Evolutionary conservation across 2,329 filamentous ascomycete genomes (phyloP), one percentile per base, ranked within the genome.

Genomic region (Nannizziopsis arthrosporioides): DNA sequence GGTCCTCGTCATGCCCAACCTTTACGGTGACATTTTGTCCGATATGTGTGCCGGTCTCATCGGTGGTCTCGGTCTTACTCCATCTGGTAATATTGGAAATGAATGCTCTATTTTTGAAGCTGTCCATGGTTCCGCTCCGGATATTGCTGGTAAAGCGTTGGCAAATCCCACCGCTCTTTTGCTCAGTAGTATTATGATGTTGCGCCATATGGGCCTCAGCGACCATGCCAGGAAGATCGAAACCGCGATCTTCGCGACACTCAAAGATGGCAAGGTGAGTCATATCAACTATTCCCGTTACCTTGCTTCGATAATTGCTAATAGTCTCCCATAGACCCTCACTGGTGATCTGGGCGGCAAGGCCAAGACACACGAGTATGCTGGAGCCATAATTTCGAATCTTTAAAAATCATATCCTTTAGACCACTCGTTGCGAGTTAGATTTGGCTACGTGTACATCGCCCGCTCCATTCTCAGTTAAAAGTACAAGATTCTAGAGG

Each of bases 41-140:
- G 92, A 98, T 71, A 94, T 96, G 87, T 96, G 92, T 76, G 92
- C 92, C 62, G 92, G 92, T 74, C 78, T 98, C 59, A 96, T 98
- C 63, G 92, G 92, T 68, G 92, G 92, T 71, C 84, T 98, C 56
- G 92, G 92, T 68, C 81, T 98, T 45, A 95, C 92, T 35, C 92
- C 92, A 56, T 96, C 90, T 35, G 92, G 90, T 64, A 98, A 98
- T 80, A 96, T 95, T 65, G 92, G 88, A 71, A 88, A 95, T 72
- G 85, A 94, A 76, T 96, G 88, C 83, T 94, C 87, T 68, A 95
- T 96, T 75, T 98, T 98, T 75, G 92, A 98, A 76, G 92, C 92
- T 62, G 92, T 98, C 62, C 92, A 98, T 77, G 90, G 90, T 61
- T 94, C 88, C 57, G 90, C 90, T 52, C 90, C 90, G 53, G 90